These are phyloP conservation scores for Plasmodium billcollinsi DNA, from an alignment of 169 alveolate species.

Conservation along the genomic window DNA sequence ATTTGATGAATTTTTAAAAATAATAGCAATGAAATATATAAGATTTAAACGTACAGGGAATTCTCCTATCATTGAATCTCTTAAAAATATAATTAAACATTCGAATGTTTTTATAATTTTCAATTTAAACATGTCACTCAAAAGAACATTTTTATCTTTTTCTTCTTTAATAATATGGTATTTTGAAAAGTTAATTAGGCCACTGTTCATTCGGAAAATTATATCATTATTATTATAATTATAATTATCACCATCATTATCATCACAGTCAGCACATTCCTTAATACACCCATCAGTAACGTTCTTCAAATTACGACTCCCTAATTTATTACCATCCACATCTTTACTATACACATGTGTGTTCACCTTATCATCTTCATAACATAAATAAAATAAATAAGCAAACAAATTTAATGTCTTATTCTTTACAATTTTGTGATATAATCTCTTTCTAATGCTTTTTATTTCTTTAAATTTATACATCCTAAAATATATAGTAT, in stretches of 20 bases:
- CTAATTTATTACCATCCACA: neutral
- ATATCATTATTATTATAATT: neutral
- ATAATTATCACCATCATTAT: neutral
- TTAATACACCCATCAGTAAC: neutral
- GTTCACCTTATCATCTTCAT: slow-evolving; percentile 17
- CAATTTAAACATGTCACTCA: slow-evolving; percentile 6
- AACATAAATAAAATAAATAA: slow-evolving; percentile 64
- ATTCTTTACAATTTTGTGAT: slow-evolving; percentile 41
- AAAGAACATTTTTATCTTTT: no score
- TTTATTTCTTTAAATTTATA: slow-evolving; percentile 45
- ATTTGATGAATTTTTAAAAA: slow-evolving; percentile 38
- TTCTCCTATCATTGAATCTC: slow-evolving; percentile 68
- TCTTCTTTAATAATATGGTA: no score
- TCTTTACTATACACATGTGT: neutral
- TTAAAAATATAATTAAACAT: slow-evolving; percentile 44
- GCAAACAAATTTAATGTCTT: slow-evolving; percentile 61
- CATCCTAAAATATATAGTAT: slow-evolving; percentile 57
- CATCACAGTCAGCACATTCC: neutral
- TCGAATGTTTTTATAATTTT: slow-evolving; percentile 69
- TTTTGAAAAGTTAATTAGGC: no score
- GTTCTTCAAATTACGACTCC: neutral
- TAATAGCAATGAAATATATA: slow-evolving; percentile 23
- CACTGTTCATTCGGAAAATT: no score
- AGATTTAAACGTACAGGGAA: slow-evolving; percentile 55
- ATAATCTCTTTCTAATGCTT: slow-evolving; percentile 51